Percentiles rank a stretch among this genome's conserved stretches.
These are phyloP conservation scores for Gastrodia elata DNA, from an alignment of 106 monocot species.

Conservation along the genomic window DNA sequence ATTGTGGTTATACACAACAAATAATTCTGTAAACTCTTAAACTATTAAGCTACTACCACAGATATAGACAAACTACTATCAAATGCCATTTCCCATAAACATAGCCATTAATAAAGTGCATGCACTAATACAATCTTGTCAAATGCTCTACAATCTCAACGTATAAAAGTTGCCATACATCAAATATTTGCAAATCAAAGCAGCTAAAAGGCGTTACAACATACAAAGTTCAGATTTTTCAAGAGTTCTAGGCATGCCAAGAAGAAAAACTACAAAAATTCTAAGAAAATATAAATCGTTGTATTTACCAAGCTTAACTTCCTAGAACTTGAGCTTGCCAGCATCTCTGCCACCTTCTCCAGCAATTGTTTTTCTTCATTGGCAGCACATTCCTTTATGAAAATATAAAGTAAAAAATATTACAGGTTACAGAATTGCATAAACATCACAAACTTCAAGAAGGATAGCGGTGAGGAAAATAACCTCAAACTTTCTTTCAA, in stretches of 20 bases:
- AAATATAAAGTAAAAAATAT: constrained; percentile 2
- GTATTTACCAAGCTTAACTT: constrained; percentile 70
- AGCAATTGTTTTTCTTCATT: constrained; percentile 84
- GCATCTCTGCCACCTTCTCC: constrained; percentile 81
- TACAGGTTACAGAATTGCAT: not conserved
- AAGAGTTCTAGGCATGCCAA: not conserved
- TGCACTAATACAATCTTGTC: not conserved
- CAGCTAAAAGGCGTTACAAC: not conserved
- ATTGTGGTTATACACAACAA: no score
- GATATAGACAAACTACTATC: not conserved
- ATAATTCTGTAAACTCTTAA: no score
- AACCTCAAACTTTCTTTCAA: constrained; percentile 98
- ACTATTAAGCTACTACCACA: not conserved
- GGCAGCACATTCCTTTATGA: constrained; percentile 70
- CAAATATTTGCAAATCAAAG: not conserved
- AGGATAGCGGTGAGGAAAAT: not conserved
- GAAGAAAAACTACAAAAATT: not conserved
- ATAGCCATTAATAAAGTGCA: not conserved
- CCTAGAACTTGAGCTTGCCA: constrained; percentile 77
- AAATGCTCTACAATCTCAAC: not conserved
- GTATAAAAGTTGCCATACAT: not conserved
- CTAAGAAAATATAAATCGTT: not conserved
- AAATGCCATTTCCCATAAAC: not conserved
- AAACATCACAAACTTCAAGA: not conserved
- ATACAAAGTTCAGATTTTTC: not conserved